These are phyloP conservation scores for Daldinia decipiens DNA, from an alignment of 495 filamentous ascomycete species.

Conservation along the genomic window DNA sequence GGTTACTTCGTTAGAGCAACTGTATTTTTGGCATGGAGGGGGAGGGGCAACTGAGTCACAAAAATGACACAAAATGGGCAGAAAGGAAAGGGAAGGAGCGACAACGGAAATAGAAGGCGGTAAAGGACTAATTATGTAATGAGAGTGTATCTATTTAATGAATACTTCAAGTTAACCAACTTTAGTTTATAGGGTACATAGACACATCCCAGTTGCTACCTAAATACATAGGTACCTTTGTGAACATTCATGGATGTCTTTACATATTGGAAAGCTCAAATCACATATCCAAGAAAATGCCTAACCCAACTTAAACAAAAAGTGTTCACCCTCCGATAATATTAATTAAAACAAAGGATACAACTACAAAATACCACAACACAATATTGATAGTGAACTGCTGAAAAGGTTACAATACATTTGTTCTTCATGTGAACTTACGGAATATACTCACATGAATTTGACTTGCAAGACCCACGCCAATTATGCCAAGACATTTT, in stretches of 20 bases:
- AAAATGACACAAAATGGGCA: conserved; percentile 34
- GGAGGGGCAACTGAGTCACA: conserved; percentile 45
- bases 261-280: background rate
- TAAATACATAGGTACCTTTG: no score
- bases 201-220: background rate
- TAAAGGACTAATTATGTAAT: conserved; percentile 1
- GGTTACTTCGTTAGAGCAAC: background rate
- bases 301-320: background rate
- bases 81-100: conserved; percentile 2
- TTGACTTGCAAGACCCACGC: conserved; percentile 9
- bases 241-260: background rate
- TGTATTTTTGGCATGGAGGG: conserved; percentile 29
- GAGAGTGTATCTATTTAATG: background rate
- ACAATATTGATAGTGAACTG: background rate
- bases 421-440: background rate
- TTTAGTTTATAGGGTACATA: no score
- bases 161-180: no score
- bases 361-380: no score
- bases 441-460: no score
- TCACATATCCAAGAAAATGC: background rate
- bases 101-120: conserved; percentile 30
- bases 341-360: conserved; percentile 1
- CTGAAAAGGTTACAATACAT: background rate
- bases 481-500: conserved; percentile 11
- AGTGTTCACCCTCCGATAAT: background rate